Base-by-base conservation (phyloP, 169 alveolate species). In the Babesia ovis region DNA sequence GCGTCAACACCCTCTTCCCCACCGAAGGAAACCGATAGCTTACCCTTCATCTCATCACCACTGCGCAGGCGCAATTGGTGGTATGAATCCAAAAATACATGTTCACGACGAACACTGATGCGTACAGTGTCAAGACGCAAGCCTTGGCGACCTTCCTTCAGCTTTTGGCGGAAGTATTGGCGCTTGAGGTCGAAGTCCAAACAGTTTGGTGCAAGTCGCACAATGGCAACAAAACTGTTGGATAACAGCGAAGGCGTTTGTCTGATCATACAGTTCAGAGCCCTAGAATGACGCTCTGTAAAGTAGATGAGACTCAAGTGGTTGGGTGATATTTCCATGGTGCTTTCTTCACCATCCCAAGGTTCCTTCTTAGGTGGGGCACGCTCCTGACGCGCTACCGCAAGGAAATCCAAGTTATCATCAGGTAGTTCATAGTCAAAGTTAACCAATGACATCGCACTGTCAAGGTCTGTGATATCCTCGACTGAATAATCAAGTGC, bases 1-100 rank as follows among this genome's bases (percentile, higher is more conserved):
- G 98, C 99, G 85, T 98, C 99, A 60, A 97, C 90, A 29, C 99
- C 99, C 77, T 97, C 98, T 83, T 98, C 99, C 41, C 97, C 98
- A 54, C 92, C 92, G 79, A 97, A 98, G 31, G 92, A 83, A 27
- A 98, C 97, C 45, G 91, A 84, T 46, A 97, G 80, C 82, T 94
- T 95, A 35, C 98, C 98, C 74, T 96, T 91, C 94, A 96, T 91
- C 86, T 96, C 98, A 37, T 95, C 97, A 0, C 99, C 95, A 12
- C 94, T 72, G 51, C 92, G 85, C 61, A 81, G 70, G 18, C 95
- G 84, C 50, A 98, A 80, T 61, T 95, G 95, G 46, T 92, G 96
- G 83, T 91, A 98, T 22, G 98, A 91, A 79, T 97, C 99, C 85
- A 94, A 73, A 77, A 97, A 97, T 42, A 98, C 97, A 42, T 95